A percentile compares a stretch with the other conserved stretches of the same genome.
phyloP scores from a whole-genome alignment of 345 rosid genomes.

The Rubroshorea leprosula region DNA sequence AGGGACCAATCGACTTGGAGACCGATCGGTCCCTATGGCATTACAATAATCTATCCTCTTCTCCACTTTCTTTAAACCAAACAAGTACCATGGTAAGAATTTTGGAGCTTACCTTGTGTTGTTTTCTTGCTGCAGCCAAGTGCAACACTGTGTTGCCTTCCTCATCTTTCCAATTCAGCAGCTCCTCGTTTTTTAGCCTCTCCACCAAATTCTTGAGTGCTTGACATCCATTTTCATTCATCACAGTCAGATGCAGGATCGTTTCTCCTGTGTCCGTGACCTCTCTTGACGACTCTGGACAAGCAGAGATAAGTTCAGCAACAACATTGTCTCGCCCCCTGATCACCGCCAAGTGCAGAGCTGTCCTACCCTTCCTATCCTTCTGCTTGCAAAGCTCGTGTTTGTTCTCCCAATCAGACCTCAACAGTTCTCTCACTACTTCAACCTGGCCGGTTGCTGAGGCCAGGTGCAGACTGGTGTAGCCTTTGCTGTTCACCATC shows the following conservation, averaged over 20 bases:
- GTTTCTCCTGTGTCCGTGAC: background rate
- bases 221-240: constrained; percentile 7
- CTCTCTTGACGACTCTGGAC: constrained; percentile 6
- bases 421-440: constrained; percentile 4
- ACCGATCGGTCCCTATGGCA: too few species aligned
- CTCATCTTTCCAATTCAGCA: constrained; percentile 12
- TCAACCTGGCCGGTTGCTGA: constrained; percentile 3
- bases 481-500: constrained; percentile 5
- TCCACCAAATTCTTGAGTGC: background rate
- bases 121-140: constrained; percentile 3
- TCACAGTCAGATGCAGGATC: background rate
- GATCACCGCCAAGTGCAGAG: constrained; percentile 7
- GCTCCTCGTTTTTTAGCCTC: background rate
- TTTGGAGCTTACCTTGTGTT: constrained; percentile 4
- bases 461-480: constrained; percentile 10
- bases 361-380: constrained; percentile 3
- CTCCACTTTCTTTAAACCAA: too few species aligned
- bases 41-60: too few species aligned
- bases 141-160: constrained; percentile 10
- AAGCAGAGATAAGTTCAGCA: constrained; percentile 1
- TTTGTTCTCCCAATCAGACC: background rate
- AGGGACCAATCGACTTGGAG: too few species aligned
- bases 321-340: constrained; percentile 1
- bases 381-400: constrained; percentile 12
- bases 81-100: too few species aligned